Base-by-base conservation (phyloP, 2,329 filamentous ascomycete genomes). In the Aspergillus uvarum region DNA sequence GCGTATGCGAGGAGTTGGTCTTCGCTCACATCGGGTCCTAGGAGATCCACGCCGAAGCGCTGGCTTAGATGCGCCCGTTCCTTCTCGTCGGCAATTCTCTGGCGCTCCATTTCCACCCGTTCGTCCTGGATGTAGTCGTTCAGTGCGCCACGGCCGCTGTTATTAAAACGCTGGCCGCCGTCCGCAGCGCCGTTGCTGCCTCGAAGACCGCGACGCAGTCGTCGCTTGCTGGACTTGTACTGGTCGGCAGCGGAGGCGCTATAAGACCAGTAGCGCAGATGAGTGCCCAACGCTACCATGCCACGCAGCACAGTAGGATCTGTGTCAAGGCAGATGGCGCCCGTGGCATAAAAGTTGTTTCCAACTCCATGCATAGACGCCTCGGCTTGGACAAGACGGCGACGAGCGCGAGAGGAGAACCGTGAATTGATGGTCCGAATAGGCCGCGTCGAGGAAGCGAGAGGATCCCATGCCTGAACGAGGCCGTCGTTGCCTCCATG, bases 391-490 rank as follows among this genome's bases (percentile, higher is more conserved):
- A 85, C 81, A 68, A 81, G 84, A 75, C 92, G 87, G 59, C 93
- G 90, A 63, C 93, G 90, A 54, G 93, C 89, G 29, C 92, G 87
- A 7, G 90, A 89, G 2, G 90, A 90, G 65, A 94, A 92, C 14
- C 90, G 87, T 2, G 92, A 91, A 71, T 96, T 93, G 56, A 99
- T 81, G 0, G 92, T 98, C 44, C 92, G 87, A 54, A 98, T 84
- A 0, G 95, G 91, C 21, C 89, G 87, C 19, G 83, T 77, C 0
- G 84, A 89, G 2, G 94, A 98, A 1, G 89, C 91, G 51, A 99
- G 80, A n/a, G 90, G 91, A 78, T 99, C 95, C 95, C 95, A 99
- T 5, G 92, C 91, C 74, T 98, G 95, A 4, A 96, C 94, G 3
- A 98, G 84, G 0, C 95, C 94, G 76, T 99, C 95, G 66, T 90